phyloP scores from a whole-genome alignment of 192 early-diverging fungal genomes.

The Linnemannia exigua region DNA sequence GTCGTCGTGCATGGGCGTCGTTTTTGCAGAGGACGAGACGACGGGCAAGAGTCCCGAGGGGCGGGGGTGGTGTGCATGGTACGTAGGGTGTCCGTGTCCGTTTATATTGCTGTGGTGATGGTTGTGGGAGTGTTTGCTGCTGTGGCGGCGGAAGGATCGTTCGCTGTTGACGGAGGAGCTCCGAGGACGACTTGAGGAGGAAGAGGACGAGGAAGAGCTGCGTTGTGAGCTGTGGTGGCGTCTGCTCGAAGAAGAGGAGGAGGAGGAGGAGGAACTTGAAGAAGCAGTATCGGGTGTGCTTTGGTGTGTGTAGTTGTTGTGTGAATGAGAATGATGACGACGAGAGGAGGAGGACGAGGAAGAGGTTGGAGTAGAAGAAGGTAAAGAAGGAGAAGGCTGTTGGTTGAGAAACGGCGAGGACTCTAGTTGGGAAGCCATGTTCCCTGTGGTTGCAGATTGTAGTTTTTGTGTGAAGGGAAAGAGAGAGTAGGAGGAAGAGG shows the following conservation, averaged over 20 bases:
- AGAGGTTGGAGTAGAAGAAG: background rate
- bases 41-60: background rate
- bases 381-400: background rate
- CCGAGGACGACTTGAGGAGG: conserved; percentile 7
- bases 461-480: too few relatives aligned
- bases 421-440: background rate
- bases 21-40: conserved; percentile 21
- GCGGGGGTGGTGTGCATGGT: background rate
- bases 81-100: background rate
- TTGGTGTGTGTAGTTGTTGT: background rate
- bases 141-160: conserved; percentile 25
- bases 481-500: background rate
- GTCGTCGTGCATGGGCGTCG: conserved; percentile 51
- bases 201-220: background rate
- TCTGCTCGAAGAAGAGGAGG: background rate
- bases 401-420: background rate
- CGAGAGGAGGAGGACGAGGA: background rate
- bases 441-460: background rate
- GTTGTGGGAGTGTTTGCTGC: background rate
- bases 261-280: background rate
- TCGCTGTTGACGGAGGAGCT: conserved; percentile 38
- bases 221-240: background rate
- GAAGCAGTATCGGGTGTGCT: background rate
- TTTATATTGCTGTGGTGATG: background rate
- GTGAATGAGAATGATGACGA: background rate